Base-by-base conservation (phyloP, 176 grass and related monocot species). In the Echinochloa phyllopogon region DNA sequence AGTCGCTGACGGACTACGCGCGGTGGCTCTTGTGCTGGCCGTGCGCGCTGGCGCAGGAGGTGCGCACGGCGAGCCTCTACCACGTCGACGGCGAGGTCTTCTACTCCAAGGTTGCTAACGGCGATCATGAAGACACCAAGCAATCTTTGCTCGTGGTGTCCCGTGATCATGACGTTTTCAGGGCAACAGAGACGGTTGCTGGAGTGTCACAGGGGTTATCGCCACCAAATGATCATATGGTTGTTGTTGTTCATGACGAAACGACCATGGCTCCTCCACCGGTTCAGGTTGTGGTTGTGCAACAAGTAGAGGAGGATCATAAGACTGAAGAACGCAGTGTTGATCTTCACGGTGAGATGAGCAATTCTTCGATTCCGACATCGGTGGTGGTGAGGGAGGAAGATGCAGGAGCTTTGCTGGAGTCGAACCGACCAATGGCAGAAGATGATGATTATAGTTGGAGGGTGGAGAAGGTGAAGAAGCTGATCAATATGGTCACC, bases 21-120 rank as follows among this genome's bases (percentile, higher is more conserved):
- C 89, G 81, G 6, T 96, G 94, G 94, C 77, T 96, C 39, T 93
- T 96, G n/a, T 96, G 94, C 70, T 93, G 94, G 91, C 69, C 91
- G 0, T 96, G 84, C 83, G 86, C 94, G 41, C 76, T 93, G 24
- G 91, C 94, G 48, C 94, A 96, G 82, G 94, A 96, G 82, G 94
- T 96, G 48, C 86, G 94, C 68, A 96, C 91, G 2, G 91, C 83
- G n/a, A 96, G 47, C 39, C 53, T 69, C 18, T 96, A 93, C 79
- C 55, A 83, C 59, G 82, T 91, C 60, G 78, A 88, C 9, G 94
- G 86, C 65, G 94, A 86, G 21, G 87, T 29, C 21, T 82, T 96
- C 82, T 85, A 93, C 75, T 27, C 47, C 6, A 89, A 89, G 55
- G 8, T 69, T 3, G 14, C 5, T 29, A 53, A 66, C 10, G 41